Base-by-base conservation (phyloP, 164 flowering plant genomes). In the Tinospora cordifolia region DNA sequence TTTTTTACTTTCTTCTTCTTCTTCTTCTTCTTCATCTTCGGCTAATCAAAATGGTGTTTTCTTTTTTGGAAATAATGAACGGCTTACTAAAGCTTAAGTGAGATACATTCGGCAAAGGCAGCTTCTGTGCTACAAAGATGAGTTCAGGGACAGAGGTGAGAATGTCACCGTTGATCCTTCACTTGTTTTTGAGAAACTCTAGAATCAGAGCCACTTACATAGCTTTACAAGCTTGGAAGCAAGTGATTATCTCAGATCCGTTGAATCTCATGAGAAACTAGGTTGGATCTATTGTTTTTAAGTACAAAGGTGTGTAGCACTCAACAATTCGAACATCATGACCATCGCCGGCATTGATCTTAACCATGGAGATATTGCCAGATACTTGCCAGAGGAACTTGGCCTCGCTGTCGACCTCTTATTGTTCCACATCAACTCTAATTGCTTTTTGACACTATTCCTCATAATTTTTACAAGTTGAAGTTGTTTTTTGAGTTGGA, bases 341-440 rank as follows among this genome's bases (percentile, higher is more conserved):
- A 87, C 90, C 26, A 95, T 94, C 68, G 93, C 98, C 63, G 97
- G 97, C 21, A 84, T 94, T 57, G 98, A 94, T 74, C 87, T 94
- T 63, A 89, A 89, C 79, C 90, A 86, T 46, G 87, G 79, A 5
- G 88, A 87, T 73, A 84, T 89, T 58, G 94, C 91, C 14, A 90
- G 91, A 0, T 81, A 83, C 76, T 69, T 89, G 6, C 89, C 90
- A 10, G 84, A 83, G 63, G 88, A 89, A 67, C 72, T 89, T 6
- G 94, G 88, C 10, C 68, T 86, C 2, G 79, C 87, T 8, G 59
- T 63, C 1, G 91, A 89, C 63, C 81, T 89, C n/a, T n/a, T n/a
- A n/a, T n/a, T n/a, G n/a, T n/a, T n/a, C n/a, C n/a, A n/a, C n/a
- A n/a, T n/a, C n/a, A 89, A 87, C 75, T 74, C 87, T 36, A 89